Evolutionary conservation across 805 yeast species (phyloP).

Genomic region (Candida boidinii): DNA sequence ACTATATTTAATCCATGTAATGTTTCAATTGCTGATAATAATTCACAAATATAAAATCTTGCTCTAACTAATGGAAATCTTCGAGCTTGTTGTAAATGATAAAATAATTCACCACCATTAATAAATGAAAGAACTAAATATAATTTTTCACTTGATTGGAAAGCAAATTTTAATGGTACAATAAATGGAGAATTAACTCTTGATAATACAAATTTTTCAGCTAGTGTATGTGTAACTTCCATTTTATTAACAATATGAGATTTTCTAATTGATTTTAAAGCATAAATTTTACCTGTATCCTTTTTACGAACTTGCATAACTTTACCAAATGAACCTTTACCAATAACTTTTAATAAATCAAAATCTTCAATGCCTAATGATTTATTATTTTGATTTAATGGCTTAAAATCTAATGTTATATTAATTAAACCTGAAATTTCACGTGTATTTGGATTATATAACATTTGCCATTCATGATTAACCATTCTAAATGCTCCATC

Average conservation of each 20-base stretch:
- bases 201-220: slow-evolving; percentile 92
- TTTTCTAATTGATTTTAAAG: slow-evolving; percentile 87
- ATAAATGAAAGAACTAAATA: slow-evolving; percentile 87
- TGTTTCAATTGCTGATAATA: slow-evolving; percentile 87
- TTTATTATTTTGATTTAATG: slow-evolving; percentile 34
- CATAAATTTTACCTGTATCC: slow-evolving; percentile 92
- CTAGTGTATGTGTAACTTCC: slow-evolving; percentile 93
- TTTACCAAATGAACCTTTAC: slow-evolving; percentile 97
- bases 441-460: slow-evolving; percentile 25
- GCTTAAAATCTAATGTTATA: slow-evolving; percentile 25
- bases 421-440: slow-evolving; percentile 30
- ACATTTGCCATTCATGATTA: slow-evolving; percentile 51
- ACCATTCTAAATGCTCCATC: slow-evolving; percentile 47
- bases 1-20: slow-evolving; percentile 87
- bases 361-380: slow-evolving; percentile 84
- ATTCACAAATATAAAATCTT: slow-evolving; percentile 89
- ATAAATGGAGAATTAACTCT: slow-evolving; percentile 91
- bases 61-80: slow-evolving; percentile 83
- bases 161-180: slow-evolving; percentile 91
- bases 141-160: slow-evolving; percentile 93
- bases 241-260: slow-evolving; percentile 89
- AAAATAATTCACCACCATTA: slow-evolving; percentile 85
- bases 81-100: slow-evolving; percentile 79
- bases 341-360: slow-evolving; percentile 88
- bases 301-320: slow-evolving; percentile 98